Evolutionary conservation across 2,329 filamentous ascomycete species (phyloP).

Genomic region (Diaporthe sp.): DNA sequence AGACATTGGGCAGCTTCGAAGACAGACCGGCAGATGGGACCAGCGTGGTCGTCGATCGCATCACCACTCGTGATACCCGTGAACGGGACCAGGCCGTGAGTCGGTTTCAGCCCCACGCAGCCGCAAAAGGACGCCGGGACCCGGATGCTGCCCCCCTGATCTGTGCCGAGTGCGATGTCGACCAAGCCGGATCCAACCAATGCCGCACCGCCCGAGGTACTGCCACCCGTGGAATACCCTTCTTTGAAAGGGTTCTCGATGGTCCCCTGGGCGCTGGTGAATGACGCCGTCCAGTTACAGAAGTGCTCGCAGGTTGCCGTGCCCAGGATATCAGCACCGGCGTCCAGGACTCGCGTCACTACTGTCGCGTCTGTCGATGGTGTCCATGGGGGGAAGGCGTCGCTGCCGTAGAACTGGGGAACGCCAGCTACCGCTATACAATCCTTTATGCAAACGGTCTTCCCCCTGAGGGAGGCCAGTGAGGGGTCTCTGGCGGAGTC

Average conservation of each 20-base stretch:
- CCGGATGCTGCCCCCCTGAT: slow-evolving; percentile 62
- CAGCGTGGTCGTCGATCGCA: slow-evolving; percentile 64
- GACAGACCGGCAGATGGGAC: slow-evolving; percentile 51
- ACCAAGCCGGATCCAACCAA: slow-evolving; percentile 58
- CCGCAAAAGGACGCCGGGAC: slow-evolving; percentile 60
- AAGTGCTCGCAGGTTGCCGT: slow-evolving; percentile 68
- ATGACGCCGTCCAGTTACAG: slow-evolving; percentile 62
- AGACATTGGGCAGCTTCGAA: slow-evolving; percentile 55
- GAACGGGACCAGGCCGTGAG: slow-evolving; percentile 64
- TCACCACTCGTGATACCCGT: slow-evolving; percentile 64
- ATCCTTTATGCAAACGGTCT: slow-evolving; percentile 66
- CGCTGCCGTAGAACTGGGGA: slow-evolving; percentile 47
- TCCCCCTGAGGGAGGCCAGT: slow-evolving; percentile 57
- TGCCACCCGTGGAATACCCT: slow-evolving; percentile 64
- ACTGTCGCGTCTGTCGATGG: slow-evolving; percentile 67
- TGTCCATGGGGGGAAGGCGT: slow-evolving; percentile 66
- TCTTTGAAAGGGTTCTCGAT: slow-evolving; percentile 60
- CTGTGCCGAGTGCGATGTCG: slow-evolving; percentile 53
- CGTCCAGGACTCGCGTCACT: slow-evolving; percentile 63
- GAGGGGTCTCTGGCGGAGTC: slow-evolving; percentile 47
- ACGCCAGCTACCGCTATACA: slow-evolving; percentile 67
- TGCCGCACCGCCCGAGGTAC: slow-evolving; percentile 61
- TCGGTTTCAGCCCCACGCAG: slow-evolving; percentile 63
- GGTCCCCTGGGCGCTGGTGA: slow-evolving; percentile 60
- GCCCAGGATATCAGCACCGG: slow-evolving; percentile 63